Evolutionary conservation across 2,329 filamentous ascomycete genomes (phyloP).

Genomic region (Simplicillium sp.): DNA sequence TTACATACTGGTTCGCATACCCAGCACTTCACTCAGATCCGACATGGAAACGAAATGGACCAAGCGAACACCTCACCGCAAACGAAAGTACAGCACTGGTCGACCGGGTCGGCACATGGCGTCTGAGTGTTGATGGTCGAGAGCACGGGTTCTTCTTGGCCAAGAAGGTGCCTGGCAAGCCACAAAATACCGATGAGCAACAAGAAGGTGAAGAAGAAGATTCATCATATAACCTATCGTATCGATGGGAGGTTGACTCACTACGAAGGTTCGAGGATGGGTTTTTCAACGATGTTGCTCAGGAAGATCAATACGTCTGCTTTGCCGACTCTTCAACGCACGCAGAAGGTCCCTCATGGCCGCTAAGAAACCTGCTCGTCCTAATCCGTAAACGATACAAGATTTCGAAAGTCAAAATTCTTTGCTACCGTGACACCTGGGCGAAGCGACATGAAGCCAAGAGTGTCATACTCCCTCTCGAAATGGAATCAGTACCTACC

Average conservation of each 20-base stretch:
- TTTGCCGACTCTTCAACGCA: conserved; percentile 95
- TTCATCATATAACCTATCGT: conserved; percentile 41
- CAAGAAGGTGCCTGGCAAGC: conserved; percentile 52
- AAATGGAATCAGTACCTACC: conserved; percentile 40
- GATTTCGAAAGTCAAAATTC: conserved; percentile 66
- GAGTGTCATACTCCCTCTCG: conserved; percentile 66
- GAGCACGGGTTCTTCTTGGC: conserved; percentile 96
- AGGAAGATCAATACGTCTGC: conserved; percentile 71
- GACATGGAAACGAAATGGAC: conserved; percentile 59
- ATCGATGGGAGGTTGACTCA: conserved; percentile 67
- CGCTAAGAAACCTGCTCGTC: conserved; percentile 78
- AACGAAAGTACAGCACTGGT: conserved; percentile 71
- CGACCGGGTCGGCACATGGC: conserved; percentile 80
- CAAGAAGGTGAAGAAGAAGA: conserved; percentile 41
- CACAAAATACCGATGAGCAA: conserved; percentile 20
- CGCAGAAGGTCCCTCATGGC: conserved; percentile 80
- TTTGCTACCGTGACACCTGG: conserved; percentile 85
- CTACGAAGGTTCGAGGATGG: conserved; percentile 73
- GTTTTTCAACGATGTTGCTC: conserved; percentile 67
- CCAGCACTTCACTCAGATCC: conserved; percentile 87
- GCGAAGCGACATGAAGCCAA: conserved; percentile 67
- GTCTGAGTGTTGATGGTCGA: conserved; percentile 67
- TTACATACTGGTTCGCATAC: conserved; percentile 97
- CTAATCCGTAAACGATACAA: conserved; percentile 76
- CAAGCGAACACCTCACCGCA: conserved; percentile 45